These are phyloP conservation scores for Beta macrorhiza DNA, from an alignment of 179 eudicot genomes.

Conservation along the genomic window DNA sequence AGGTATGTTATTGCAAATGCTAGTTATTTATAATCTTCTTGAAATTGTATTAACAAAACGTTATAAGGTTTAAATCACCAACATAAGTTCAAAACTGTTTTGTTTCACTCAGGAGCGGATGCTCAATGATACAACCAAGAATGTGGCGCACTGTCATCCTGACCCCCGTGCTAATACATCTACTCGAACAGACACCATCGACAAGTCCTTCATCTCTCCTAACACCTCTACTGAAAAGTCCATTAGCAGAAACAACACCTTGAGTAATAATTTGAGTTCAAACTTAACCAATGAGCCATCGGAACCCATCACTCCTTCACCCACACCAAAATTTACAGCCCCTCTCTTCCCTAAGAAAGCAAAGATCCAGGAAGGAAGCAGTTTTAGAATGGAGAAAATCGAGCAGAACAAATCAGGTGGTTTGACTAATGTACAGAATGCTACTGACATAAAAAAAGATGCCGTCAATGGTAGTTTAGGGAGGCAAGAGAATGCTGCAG, in stretches of 20 bases:
- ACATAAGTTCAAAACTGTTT: background rate
- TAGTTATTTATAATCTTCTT: background rate
- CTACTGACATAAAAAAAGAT: slow-evolving; percentile 10
- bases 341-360: slow-evolving; percentile 50
- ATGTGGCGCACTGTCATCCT: slow-evolving; percentile 23
- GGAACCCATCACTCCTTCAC: slow-evolving; percentile 42
- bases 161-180: slow-evolving; percentile 25
- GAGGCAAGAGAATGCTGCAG: slow-evolving; percentile 22
- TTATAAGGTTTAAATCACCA: background rate
- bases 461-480: slow-evolving; percentile 9
- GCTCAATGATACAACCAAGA: slow-evolving; percentile 45
- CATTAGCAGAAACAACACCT: slow-evolving; percentile 18
- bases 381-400: slow-evolving; percentile 31
- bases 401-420: slow-evolving; percentile 32
- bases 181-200: slow-evolving; percentile 25
- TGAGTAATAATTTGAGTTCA: slow-evolving; percentile 34
- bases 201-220: slow-evolving; percentile 25
- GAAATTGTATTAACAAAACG: background rate
- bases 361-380: slow-evolving; percentile 40
- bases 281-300: slow-evolving; percentile 39
- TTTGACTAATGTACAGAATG: slow-evolving; percentile 28
- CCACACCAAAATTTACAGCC: slow-evolving; percentile 38
- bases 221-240: slow-evolving; percentile 16
- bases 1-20: slow-evolving; percentile 43
- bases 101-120: slow-evolving; percentile 60